These are phyloP conservation scores for Ampelomyces quisqualis DNA, from an alignment of 2,329 filamentous ascomycete genomes.

Conservation along the genomic window DNA sequence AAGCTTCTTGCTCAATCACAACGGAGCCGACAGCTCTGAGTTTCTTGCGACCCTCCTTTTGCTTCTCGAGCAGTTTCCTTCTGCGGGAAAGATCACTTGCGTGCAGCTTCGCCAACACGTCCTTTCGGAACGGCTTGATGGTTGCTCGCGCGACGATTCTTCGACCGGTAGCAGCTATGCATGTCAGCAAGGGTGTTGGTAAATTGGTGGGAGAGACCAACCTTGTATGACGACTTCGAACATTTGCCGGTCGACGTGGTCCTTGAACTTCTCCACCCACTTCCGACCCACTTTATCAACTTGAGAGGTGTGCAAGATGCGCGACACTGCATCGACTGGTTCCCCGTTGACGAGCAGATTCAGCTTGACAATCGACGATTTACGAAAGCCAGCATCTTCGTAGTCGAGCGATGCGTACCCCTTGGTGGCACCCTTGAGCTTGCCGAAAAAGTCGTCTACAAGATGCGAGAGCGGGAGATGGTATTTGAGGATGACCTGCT, in stretches of 20 bases:
- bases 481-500: slow-evolving; percentile 93
- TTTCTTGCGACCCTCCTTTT: slow-evolving; percentile 92
- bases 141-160: slow-evolving; percentile 88
- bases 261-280: slow-evolving; percentile 96
- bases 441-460: slow-evolving; percentile 96
- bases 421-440: slow-evolving; percentile 89
- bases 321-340: slow-evolving; percentile 91
- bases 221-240: slow-evolving; percentile 91
- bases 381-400: slow-evolving; percentile 86
- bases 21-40: slow-evolving; percentile 82
- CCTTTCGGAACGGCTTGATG: slow-evolving; percentile 94
- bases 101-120: slow-evolving; percentile 89
- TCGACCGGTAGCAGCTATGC: slow-evolving; percentile 69
- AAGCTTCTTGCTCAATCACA: slow-evolving; percentile 92
- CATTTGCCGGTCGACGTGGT: slow-evolving; percentile 95
- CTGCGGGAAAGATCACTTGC: slow-evolving; percentile 82
- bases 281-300: slow-evolving; percentile 75
- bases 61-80: slow-evolving; percentile 88
- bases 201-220: not conserved
- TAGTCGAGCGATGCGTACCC: slow-evolving; percentile 97
- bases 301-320: slow-evolving; percentile 82
- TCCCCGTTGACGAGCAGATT: slow-evolving; percentile 91
- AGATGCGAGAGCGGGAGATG: slow-evolving; percentile 83
- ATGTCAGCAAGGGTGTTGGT: not conserved
- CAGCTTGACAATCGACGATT: slow-evolving; percentile 79